Evolutionary conservation across 768 basidiomycete species (phyloP), one percentile per base, ranked within the genome.

Genomic region (Rhodotorula diobovata): DNA sequence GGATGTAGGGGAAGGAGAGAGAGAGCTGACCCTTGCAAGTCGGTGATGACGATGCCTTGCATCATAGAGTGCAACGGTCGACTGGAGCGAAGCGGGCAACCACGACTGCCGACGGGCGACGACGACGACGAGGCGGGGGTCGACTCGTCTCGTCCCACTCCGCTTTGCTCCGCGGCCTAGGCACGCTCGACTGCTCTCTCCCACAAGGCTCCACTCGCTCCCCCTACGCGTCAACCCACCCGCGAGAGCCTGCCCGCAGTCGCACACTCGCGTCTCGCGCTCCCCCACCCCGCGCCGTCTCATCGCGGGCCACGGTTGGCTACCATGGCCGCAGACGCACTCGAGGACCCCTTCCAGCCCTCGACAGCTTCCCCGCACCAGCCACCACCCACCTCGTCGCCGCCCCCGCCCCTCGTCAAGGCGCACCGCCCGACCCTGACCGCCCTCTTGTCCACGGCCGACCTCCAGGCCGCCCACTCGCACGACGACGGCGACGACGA

Each of bases 31-130:
- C 66, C 70, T 32, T 50, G 18, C 6, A 3, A 14, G 37, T 71
- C 70, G 1, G 61, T 60, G 25, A 71, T 45, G 2, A 62, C 61
- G 21, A 71, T 63, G 2, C 70, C 70, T 34, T 71, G 51, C 70
- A 71, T 71, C 15, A 10, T 25, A 0, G 61, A n/a, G n/a, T n/a
- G n/a, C n/a, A 46, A 18, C 45, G 45, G 18, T 46, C 45, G 45
- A 8, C 16, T 4, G 4, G 45, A 5, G 12, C 12, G 15, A 15
- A 46, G 50, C 50, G 50, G 50, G 50, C n/a, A 28, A 51, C 54
- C 16, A 55, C 54, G 34, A 16, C 18, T 6, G 30, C 34, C 2
- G 32, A n/a, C n/a, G n/a, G n/a, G n/a, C n/a, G n/a, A n/a, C n/a
- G n/a, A n/a, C n/a, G n/a, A n/a, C n/a, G n/a, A n/a, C n/a, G n/a